Percentiles rank a stretch among this genome's conserved stretches.
These are phyloP conservation scores for Stevia rebaudiana DNA, from an alignment of 140 eudicot species.

Conservation along the genomic window DNA sequence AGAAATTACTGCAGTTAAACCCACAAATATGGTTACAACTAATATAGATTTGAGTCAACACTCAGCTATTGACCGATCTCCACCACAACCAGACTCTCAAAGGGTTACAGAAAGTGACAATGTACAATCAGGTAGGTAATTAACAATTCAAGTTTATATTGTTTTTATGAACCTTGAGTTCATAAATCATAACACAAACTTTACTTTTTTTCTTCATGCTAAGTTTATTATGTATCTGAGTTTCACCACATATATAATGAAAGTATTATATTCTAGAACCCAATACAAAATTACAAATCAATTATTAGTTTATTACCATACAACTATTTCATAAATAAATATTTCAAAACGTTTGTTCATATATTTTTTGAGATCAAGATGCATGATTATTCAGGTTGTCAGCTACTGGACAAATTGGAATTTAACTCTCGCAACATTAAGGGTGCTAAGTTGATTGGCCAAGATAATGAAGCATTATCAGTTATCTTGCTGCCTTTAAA, in stretches of 20 bases:
- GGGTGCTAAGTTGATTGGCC: slow-evolving; percentile 86
- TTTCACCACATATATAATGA: slow-evolving; percentile 4
- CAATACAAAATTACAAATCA: neutral
- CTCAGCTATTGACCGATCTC: slow-evolving; percentile 26
- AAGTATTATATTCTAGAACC: slow-evolving; percentile 1
- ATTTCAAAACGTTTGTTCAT: slow-evolving; percentile 3
- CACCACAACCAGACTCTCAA: slow-evolving; percentile 53
- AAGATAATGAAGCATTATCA: slow-evolving; percentile 79
- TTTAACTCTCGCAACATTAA: slow-evolving; percentile 72
- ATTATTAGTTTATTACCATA: neutral
- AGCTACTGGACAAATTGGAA: slow-evolving; percentile 69
- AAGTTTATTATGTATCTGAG: slow-evolving; percentile 1
- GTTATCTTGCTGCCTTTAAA: slow-evolving; percentile 72
- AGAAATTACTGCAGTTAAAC: slow-evolving; percentile 38
- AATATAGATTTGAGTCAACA: slow-evolving; percentile 30
- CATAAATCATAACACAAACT: neutral
- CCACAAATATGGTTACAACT: slow-evolving; percentile 29
- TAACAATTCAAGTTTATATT: neutral
- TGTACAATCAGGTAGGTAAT: slow-evolving; percentile 75
- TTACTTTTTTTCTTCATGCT: neutral
- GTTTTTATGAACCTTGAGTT: neutral
- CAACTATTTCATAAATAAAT: neutral
- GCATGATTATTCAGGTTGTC: slow-evolving; percentile 57
- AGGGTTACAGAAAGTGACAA: slow-evolving; percentile 46
- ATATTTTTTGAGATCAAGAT: neutral